These are phyloP conservation scores for Silene latifolia DNA, from an alignment of 148 eudicot species.

Conservation along the genomic window DNA sequence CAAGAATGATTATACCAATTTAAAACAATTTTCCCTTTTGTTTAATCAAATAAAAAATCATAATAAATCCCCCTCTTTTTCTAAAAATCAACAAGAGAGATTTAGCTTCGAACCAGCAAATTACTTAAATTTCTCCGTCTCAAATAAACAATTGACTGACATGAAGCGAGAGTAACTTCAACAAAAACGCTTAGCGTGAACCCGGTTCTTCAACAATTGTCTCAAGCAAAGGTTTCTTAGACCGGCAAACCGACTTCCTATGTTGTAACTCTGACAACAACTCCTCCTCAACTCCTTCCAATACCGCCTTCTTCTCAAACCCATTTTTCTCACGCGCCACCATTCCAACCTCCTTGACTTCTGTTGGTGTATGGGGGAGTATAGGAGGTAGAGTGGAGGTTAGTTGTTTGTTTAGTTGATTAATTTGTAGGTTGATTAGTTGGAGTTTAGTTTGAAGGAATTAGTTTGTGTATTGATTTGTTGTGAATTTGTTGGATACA, in stretches of 20 bases:
- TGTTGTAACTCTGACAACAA: slow-evolving; percentile 48
- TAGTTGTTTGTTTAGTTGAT: no score
- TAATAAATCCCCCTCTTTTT: not conserved
- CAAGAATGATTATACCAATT: not conserved
- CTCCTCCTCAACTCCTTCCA: slow-evolving; percentile 58
- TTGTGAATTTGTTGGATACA: no score
- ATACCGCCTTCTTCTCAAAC: not conserved
- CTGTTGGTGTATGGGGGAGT: no score
- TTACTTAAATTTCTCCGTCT: not conserved
- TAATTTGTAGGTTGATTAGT: no score
- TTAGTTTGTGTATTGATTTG: no score
- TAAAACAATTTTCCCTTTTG: not conserved
- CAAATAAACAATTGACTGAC: no score
- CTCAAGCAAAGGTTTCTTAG: slow-evolving; percentile 84
- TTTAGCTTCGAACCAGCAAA: no score
- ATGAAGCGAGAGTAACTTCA: no score
- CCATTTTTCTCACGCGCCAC: slow-evolving; percentile 14
- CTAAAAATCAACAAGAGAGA: slow-evolving; percentile 4
- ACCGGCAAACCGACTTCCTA: slow-evolving; percentile 54
- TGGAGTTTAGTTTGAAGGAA: no score
- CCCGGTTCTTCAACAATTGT: slow-evolving; percentile 82
- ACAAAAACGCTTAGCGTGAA: not conserved
- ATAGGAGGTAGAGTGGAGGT: no score
- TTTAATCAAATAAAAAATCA: not conserved
- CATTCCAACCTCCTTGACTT: no score